Percentiles rank a stretch among this genome's conserved stretches.
These are phyloP conservation scores for Porpolomopsis calyptriformis DNA, from an alignment of 768 basidiomycete genomes.

Conservation along the genomic window DNA sequence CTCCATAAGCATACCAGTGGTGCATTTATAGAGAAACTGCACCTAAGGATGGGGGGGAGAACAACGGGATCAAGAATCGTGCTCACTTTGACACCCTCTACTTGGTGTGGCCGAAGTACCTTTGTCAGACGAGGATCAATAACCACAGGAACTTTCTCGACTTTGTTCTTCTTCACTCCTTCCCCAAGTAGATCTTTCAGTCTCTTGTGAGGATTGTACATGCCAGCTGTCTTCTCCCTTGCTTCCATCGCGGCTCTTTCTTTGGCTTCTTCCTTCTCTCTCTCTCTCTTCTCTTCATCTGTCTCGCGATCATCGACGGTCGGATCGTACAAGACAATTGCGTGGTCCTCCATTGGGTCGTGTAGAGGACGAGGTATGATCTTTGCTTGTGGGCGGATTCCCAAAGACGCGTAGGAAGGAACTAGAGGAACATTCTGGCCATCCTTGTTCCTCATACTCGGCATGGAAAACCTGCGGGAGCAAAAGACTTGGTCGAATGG, in stretches of 20 bases:
- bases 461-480: slow-evolving; percentile 67
- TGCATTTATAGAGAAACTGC: slow-evolving; percentile 91
- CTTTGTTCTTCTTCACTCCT: slow-evolving; percentile 50
- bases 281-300: slow-evolving; percentile 68
- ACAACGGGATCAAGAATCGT: not conserved
- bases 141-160: slow-evolving; percentile 86
- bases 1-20: slow-evolving; percentile 85
- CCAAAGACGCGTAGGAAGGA: slow-evolving; percentile 66
- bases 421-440: slow-evolving; percentile 49
- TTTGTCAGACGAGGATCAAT: slow-evolving; percentile 84
- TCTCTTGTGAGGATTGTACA: slow-evolving; percentile 90
- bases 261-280: slow-evolving; percentile 64
- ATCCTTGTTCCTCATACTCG: slow-evolving; percentile 62
- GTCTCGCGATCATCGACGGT: slow-evolving; percentile 90
- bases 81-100: slow-evolving; percentile 91
- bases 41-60: slow-evolving; percentile 3
- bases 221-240: slow-evolving; percentile 55
- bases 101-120: slow-evolving; percentile 92
- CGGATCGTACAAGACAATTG: slow-evolving; percentile 94
- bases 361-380: slow-evolving; percentile 87
- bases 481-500: slow-evolving; percentile 48
- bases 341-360: slow-evolving; percentile 96
- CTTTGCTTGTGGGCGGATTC: slow-evolving; percentile 70
- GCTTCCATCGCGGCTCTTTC: slow-evolving; percentile 54
- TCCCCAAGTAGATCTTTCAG: slow-evolving; percentile 70